Base-by-base conservation (phyloP, 169 alveolate species). In the Amoebophrya sp. region DNA sequence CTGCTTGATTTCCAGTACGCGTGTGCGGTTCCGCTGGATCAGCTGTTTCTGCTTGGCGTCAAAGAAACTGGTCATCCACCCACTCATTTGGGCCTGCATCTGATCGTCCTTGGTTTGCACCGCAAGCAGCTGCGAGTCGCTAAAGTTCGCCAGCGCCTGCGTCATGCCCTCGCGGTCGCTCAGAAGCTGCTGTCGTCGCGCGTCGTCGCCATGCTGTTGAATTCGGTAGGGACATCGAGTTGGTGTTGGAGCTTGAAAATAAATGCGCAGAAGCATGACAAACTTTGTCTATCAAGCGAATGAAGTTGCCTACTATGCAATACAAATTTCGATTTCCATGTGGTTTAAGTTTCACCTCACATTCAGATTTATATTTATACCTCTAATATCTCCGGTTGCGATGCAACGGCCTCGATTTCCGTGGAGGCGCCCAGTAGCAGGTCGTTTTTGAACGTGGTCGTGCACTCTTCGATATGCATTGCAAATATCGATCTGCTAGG, bases 161-260 rank as follows among this genome's bases (percentile, higher is more conserved):
- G 83, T 66, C 83, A 66, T 66, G 35, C 83, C 83, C 35, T 66
- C 83, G 35, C 83, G 83, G 18, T 66, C 83, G 83, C 32, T 3
- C 83, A 66, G 18, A 2, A 66, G 35, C 35, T 66, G 83, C 83
- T 66, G 83, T 25, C 83, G 29, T 1, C 83, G 29, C 83, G 83
- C 83, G 35, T 66, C 83, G 32, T 66, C 83, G 29, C 83, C 83
- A 25, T 66, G 83, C 29, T 41, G 54, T 41, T 41, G 54, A n/a
- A n/a, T n/a, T n/a, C n/a, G n/a, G n/a, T n/a, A n/a, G n/a, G n/a
- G n/a, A n/a, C n/a, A n/a, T n/a, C n/a, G n/a, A n/a, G n/a, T n/a
- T n/a, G n/a, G n/a, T n/a, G n/a, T n/a, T n/a, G n/a, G n/a, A n/a
- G n/a, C n/a, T n/a, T n/a, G n/a, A n/a, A n/a, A n/a, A n/a, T n/a